phyloP scores from a whole-genome alignment of 306 rosid species.

The Gleditsia sinensis region DNA sequence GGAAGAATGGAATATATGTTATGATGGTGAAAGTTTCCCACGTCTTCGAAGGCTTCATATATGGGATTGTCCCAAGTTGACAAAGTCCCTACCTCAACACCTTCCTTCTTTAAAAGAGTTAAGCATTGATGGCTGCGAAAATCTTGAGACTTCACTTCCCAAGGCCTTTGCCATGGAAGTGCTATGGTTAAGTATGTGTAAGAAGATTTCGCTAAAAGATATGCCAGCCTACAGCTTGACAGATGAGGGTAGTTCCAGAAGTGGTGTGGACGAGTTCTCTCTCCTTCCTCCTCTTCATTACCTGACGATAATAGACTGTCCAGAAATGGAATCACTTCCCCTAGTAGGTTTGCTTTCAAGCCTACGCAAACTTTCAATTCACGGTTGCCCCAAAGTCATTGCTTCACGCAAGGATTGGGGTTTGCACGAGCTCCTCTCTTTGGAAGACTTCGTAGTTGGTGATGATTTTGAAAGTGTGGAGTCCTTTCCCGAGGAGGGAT shows the following conservation, averaged over 20 bases:
- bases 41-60: conserved; percentile 6
- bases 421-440: conserved; percentile 17
- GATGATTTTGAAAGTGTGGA: background rate
- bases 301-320: fast-evolving
- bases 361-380: background rate
- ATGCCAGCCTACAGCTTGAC: conserved; percentile 9
- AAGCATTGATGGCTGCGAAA: background rate
- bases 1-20: background rate
- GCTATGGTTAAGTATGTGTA: background rate
- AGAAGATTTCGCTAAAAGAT: background rate
- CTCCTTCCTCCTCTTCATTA: background rate
- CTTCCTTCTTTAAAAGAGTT: background rate
- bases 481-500: background rate
- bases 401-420: conserved; percentile 26
- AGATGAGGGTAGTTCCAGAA: background rate
- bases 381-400: background rate
- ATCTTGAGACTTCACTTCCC: background rate
- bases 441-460: background rate
- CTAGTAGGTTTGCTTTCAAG: background rate
- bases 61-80: background rate
- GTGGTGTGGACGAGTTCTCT: background rate
- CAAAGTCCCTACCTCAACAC: background rate
- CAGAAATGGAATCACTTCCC: background rate
- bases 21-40: conserved; percentile 5
- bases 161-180: background rate